phyloP scores from a whole-genome alignment of 176 grass and related monocot species.

The Hyparrhenia diplandra region DNA sequence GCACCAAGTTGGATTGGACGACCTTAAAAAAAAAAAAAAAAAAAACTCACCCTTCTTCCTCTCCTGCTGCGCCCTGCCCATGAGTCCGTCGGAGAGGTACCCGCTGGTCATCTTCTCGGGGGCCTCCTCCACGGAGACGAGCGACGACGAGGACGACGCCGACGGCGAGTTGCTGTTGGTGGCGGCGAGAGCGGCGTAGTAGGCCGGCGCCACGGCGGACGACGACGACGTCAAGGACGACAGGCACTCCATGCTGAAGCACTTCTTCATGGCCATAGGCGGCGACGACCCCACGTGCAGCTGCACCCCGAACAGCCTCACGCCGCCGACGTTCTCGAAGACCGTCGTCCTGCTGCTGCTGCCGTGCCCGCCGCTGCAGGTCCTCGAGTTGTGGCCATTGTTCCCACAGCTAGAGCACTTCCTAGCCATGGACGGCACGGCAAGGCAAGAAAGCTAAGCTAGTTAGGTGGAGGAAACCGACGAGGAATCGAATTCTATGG shows the following conservation, averaged over 20 bases:
- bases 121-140: slow-evolving; percentile 69
- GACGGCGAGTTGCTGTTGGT: slow-evolving; percentile 37
- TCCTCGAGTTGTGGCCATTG: slow-evolving; percentile 97
- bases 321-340: not conserved
- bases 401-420: slow-evolving; percentile 89
- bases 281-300: slow-evolving; percentile 43
- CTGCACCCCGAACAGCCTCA: slow-evolving; percentile 86
- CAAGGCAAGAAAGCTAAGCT: not conserved
- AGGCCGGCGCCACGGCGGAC: slow-evolving; percentile 17
- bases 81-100: slow-evolving; percentile 72
- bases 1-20: not conserved
- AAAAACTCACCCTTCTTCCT: slow-evolving; percentile 75
- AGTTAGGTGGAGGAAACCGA: not conserved
- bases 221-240: slow-evolving; percentile 31
- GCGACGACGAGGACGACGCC: slow-evolving; percentile 65
- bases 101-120: slow-evolving; percentile 58
- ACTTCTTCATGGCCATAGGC: slow-evolving; percentile 50
- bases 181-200: slow-evolving; percentile 31
- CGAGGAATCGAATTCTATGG: slow-evolving; percentile 14
- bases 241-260: slow-evolving; percentile 81
- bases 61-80: slow-evolving; percentile 60
- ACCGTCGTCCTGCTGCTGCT: not conserved
- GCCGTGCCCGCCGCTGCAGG: slow-evolving; percentile 62
- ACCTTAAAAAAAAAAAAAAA: too few species aligned
- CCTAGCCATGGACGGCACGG: slow-evolving; percentile 49